These are phyloP conservation scores for Daldinia sp. DNA, from an alignment of 2,329 filamentous ascomycete genomes.

Conservation along the genomic window DNA sequence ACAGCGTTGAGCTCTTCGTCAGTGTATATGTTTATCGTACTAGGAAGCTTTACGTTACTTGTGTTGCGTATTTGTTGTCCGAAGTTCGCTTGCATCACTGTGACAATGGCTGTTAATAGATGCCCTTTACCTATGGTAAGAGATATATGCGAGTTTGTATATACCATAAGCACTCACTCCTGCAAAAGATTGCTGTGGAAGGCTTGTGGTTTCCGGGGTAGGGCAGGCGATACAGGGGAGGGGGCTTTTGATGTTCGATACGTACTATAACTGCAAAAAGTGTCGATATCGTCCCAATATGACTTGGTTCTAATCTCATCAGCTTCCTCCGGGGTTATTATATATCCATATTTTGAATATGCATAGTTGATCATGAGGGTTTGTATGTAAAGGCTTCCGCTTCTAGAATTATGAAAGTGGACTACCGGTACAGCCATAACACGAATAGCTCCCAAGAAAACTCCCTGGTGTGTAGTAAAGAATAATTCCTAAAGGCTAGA, in stretches of 20 bases:
- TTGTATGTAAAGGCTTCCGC: neutral
- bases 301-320: neutral
- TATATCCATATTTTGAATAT: neutral
- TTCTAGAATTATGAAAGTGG: too few species aligned
- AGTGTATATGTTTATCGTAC: constrained; percentile 20
- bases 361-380: neutral
- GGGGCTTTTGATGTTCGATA: neutral
- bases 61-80: neutral
- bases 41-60: constrained; percentile 2
- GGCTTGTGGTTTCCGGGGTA: neutral
- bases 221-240: neutral
- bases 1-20: constrained; percentile 24
- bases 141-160: neutral
- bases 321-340: neutral
- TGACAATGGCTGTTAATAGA: neutral
- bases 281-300: neutral
- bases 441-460: neutral
- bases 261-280: neutral
- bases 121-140: neutral
- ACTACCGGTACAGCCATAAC: neutral
- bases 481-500: neutral
- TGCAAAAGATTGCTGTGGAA: neutral
- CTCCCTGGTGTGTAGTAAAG: neutral
- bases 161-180: neutral
- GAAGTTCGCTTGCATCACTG: neutral